Evolutionary conservation across 495 filamentous ascomycete genomes (phyloP).

Genomic region (Cryomyces minteri): DNA sequence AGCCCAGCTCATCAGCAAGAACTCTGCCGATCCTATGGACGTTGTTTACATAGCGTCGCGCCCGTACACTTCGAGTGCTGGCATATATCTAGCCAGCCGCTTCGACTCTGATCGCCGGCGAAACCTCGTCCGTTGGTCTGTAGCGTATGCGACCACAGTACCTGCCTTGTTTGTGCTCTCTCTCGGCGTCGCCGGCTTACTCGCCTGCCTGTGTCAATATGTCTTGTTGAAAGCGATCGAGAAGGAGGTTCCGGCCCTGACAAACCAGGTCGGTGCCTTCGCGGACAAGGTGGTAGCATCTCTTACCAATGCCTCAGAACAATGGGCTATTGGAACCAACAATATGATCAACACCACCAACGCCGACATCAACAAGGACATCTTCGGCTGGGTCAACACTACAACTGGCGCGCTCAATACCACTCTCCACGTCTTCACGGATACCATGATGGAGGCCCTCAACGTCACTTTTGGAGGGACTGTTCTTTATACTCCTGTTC

Average conservation of each 20-base stretch:
- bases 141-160: slow-evolving; percentile 71
- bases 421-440: slow-evolving; percentile 67
- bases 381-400: slow-evolving; percentile 79
- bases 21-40: slow-evolving; percentile 64
- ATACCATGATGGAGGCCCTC: slow-evolving; percentile 50
- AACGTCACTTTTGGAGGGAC: slow-evolving; percentile 69
- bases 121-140: slow-evolving; percentile 60
- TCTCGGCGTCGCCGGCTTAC: slow-evolving; percentile 67
- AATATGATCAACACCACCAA: slow-evolving; percentile 46
- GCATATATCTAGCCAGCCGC: slow-evolving; percentile 52
- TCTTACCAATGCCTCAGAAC: slow-evolving; percentile 51
- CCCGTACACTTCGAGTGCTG: slow-evolving; percentile 49
- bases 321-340: slow-evolving; percentile 69
- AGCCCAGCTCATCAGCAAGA: slow-evolving; percentile 42
- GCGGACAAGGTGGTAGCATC: slow-evolving; percentile 56
- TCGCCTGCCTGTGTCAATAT: slow-evolving; percentile 72
- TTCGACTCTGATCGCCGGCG: slow-evolving; percentile 50
- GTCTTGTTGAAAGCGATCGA: slow-evolving; percentile 55
- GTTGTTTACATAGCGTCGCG: slow-evolving; percentile 74
- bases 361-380: slow-evolving; percentile 56
- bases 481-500: slow-evolving; percentile 49
- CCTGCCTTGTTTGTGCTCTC: slow-evolving; percentile 77
- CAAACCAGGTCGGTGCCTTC: slow-evolving; percentile 61
- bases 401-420: slow-evolving; percentile 65
- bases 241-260: slow-evolving; percentile 57